Evolutionary conservation across 129 eudicot species (phyloP).

Genomic region (Oenanthe sinensis): DNA sequence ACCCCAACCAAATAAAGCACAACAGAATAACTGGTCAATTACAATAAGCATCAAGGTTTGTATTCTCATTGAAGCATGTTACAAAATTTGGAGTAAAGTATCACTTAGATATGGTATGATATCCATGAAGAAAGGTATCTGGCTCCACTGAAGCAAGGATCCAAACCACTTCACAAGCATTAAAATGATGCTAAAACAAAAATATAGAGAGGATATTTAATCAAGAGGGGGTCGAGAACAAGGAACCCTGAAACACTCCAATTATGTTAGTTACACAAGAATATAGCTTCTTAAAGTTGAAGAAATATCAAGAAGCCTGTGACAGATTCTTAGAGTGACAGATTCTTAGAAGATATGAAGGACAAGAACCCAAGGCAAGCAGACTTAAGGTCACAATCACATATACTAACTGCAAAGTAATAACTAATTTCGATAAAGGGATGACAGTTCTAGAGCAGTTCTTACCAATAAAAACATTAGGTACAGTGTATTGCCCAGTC

Average conservation of each 20-base stretch:
- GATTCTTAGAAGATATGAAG: not conserved
- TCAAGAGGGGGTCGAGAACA: not conserved
- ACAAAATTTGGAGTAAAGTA: not conserved
- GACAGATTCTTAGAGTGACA: not conserved
- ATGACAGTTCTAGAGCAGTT: constrained; percentile 6
- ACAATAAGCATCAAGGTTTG: not conserved
- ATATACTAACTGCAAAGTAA: not conserved
- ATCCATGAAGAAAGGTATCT: not conserved
- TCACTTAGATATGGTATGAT: not conserved
- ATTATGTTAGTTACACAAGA: not conserved
- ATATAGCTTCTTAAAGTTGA: not conserved
- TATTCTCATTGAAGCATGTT: not conserved
- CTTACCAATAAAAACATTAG: constrained; percentile 89
- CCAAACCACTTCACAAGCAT: not conserved
- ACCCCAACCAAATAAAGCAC: not conserved
- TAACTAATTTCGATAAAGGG: not conserved
- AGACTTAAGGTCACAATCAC: not conserved
- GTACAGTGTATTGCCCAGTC: constrained; percentile 89
- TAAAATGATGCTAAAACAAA: not conserved
- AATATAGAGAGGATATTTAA: not conserved
- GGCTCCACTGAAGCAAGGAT: not conserved
- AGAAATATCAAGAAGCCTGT: not conserved
- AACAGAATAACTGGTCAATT: not conserved
- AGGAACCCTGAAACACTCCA: not conserved
- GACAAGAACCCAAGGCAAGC: not conserved